Evolutionary conservation across 371 early-diverging fungal genomes (phyloP).

Genomic region (Apophysomyces ossiformis): DNA sequence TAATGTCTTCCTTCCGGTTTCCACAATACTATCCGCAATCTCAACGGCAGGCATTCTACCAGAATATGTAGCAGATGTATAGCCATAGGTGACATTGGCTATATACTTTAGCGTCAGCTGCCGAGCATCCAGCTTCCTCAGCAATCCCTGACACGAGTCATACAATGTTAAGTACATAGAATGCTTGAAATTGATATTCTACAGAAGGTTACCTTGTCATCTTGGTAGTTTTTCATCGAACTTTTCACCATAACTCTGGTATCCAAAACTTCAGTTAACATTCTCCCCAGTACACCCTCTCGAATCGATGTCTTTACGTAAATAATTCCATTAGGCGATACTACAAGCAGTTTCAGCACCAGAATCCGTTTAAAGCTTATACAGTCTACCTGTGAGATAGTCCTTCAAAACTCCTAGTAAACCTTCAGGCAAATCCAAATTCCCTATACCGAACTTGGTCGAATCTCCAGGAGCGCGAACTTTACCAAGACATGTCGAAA

Average conservation of each 20-base stretch:
- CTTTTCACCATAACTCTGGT: conserved; percentile 89
- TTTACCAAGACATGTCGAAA: conserved; percentile 84
- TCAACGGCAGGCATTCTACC: conserved; percentile 92
- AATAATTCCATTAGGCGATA: conserved; percentile 84
- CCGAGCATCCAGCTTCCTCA: conserved; percentile 71
- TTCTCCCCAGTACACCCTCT: conserved; percentile 73
- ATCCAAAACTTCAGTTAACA: conserved; percentile 86
- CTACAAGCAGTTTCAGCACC: conserved; percentile 29
- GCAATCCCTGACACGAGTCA: conserved; percentile 28
- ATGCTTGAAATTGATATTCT: neutral
- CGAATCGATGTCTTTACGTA: conserved; percentile 82
- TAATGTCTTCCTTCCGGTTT: conserved; percentile 81
- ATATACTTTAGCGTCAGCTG: conserved; percentile 87
- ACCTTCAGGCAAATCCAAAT: conserved; percentile 39
- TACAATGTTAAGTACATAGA: too few relatives aligned
- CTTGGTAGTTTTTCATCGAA: conserved; percentile 76
- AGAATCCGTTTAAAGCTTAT: neutral
- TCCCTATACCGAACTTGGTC: conserved; percentile 49
- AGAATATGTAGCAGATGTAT: conserved; percentile 83
- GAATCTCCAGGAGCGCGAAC: conserved; percentile 42
- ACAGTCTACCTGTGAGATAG: conserved; percentile 61
- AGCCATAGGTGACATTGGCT: conserved; percentile 94
- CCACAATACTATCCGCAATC: conserved; percentile 90
- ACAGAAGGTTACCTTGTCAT: conserved; percentile 51
- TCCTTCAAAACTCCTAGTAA: conserved; percentile 64